phyloP scores from a whole-genome alignment of 345 rosid genomes.

The Erucastrum elatum region DNA sequence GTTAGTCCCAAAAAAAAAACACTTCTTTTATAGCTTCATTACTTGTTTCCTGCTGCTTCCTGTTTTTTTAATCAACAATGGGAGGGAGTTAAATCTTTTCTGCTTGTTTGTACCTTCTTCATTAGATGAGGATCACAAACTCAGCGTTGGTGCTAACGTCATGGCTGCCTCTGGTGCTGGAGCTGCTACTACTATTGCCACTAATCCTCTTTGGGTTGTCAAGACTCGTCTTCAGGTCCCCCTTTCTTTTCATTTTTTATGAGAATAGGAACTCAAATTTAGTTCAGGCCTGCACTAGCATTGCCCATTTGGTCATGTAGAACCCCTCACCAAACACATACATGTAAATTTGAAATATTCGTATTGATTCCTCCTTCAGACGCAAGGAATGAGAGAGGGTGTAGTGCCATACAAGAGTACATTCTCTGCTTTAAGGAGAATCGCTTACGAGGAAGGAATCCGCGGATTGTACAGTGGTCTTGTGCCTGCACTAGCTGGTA shows the following conservation, averaged over 20 bases:
- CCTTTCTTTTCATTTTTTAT: neutral
- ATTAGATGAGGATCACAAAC: slow-evolving; percentile 55
- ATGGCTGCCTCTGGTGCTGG: slow-evolving; percentile 92
- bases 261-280: no score
- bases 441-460: slow-evolving; percentile 76
- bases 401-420: slow-evolving; percentile 73
- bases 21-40: neutral
- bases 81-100: neutral
- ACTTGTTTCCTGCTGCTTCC: neutral
- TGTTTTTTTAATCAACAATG: neutral
- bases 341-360: neutral
- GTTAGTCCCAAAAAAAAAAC: slow-evolving; percentile 42
- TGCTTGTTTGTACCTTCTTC: neutral
- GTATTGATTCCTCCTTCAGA: slow-evolving; percentile 43
- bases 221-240: slow-evolving; percentile 86
- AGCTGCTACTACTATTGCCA: slow-evolving; percentile 71
- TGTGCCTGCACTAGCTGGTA: slow-evolving; percentile 83
- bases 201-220: slow-evolving; percentile 96
- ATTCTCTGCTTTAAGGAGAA: slow-evolving; percentile 77
- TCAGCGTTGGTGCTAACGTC: slow-evolving; percentile 71
- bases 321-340: neutral
- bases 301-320: neutral
- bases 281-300: no score
- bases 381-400: slow-evolving; percentile 73
- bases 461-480: slow-evolving; percentile 94